Percentiles rank a stretch among this genome's conserved stretches.
These are phyloP conservation scores for Penicillium sp. DNA, from an alignment of 2,329 filamentous ascomycete species.

Conservation along the genomic window DNA sequence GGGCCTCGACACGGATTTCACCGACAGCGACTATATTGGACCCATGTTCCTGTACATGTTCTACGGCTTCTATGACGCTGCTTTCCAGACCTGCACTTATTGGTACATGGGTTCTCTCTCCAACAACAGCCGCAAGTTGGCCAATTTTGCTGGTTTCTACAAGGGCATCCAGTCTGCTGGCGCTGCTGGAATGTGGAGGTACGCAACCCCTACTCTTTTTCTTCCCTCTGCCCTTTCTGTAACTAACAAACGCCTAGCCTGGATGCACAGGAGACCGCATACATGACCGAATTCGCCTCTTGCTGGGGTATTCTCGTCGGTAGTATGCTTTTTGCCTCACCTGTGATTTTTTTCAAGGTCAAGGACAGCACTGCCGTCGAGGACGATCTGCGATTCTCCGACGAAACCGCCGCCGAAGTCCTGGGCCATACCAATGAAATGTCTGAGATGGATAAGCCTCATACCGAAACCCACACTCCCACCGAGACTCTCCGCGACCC, in stretches of 20 bases:
- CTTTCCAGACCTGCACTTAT: constrained; percentile 88
- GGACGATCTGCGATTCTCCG: constrained; percentile 79
- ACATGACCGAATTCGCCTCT: constrained; percentile 69
- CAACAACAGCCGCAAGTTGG: constrained; percentile 87
- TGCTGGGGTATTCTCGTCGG: constrained; percentile 75
- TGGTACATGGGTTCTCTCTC: constrained; percentile 95
- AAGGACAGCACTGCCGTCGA: constrained; percentile 78
- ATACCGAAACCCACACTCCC: constrained; percentile 2
- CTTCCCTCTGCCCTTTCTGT: neutral
- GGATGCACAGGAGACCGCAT: constrained; percentile 63
- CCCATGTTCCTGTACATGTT: constrained; percentile 89
- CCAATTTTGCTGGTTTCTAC: constrained; percentile 90
- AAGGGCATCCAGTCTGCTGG: constrained; percentile 89
- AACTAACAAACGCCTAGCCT: constrained; percentile 54
- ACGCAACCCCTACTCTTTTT: constrained; percentile 20
- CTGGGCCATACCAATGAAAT: constrained; percentile 25
- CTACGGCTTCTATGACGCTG: constrained; percentile 85
- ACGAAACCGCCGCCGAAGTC: constrained; percentile 77
- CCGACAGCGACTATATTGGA: constrained; percentile 65
- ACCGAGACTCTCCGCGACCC: constrained; percentile 5
- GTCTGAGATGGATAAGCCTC: constrained; percentile 21
- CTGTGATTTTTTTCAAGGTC: constrained; percentile 76
- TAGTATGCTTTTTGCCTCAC: constrained; percentile 73
- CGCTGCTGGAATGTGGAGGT: constrained; percentile 59
- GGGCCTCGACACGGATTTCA: constrained; percentile 61